Evolutionary conservation across 331 rosid genomes (phyloP).

Genomic region (Acacia pycnantha): DNA sequence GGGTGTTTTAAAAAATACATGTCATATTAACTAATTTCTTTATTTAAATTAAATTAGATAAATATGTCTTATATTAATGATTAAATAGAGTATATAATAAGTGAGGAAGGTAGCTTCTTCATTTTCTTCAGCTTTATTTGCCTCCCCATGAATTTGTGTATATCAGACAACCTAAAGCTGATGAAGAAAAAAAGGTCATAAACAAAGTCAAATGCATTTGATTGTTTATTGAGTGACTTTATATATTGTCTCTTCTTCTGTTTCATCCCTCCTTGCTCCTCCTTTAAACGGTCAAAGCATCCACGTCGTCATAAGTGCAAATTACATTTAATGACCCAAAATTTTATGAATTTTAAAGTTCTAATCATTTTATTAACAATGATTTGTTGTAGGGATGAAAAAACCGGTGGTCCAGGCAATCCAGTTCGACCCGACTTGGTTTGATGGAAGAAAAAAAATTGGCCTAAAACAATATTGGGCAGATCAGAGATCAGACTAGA

Average conservation of each 20-base stretch:
- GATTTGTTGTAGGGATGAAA: too few species aligned
- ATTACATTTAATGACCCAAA: neutral
- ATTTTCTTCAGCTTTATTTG: neutral
- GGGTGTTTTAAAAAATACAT: too few species aligned
- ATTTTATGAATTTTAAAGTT: neutral
- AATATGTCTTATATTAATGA: too few species aligned
- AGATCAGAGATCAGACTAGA: too few species aligned
- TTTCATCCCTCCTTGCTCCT: neutral
- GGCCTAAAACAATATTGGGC: too few species aligned
- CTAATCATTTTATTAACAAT: neutral
- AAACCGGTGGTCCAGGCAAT: too few species aligned
- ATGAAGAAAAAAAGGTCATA: neutral
- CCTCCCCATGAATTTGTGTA: neutral
- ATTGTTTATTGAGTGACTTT: constrained; percentile 25
- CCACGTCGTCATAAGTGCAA: neutral
- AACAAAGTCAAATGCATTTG: constrained; percentile 25
- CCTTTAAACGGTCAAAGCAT: constrained; percentile 15
- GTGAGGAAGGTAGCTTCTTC: neutral
- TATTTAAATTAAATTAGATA: too few species aligned
- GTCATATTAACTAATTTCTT: too few species aligned
- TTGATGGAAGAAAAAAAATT: too few species aligned
- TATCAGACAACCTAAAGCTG: neutral
- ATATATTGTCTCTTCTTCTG: neutral
- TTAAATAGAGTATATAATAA: rapidly evolving
- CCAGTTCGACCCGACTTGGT: too few species aligned